Base-by-base conservation (phyloP, 495 filamentous ascomycete genomes). In the Xylaria sp. region DNA sequence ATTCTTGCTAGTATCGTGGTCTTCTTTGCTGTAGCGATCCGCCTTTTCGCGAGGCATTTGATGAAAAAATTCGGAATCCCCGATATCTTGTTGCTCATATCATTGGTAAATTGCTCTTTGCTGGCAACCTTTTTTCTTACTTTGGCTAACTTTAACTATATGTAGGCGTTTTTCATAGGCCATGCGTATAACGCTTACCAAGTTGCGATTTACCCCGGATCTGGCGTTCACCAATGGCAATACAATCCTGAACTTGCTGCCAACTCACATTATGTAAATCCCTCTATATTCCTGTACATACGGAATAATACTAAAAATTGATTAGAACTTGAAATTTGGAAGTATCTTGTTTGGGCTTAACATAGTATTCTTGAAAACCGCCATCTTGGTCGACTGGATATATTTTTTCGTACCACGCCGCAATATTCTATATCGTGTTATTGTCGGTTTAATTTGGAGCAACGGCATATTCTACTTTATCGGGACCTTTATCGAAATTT, bases 381-480 rank as follows among this genome's bases (percentile, higher is more conserved):
- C 75, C 2, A 77, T 77, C 21, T 37, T 77, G 1, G 33, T 66
- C 17, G 75, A 77, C 67, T 77, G 73, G 73, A 61, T 57, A 21
- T 64, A 65, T 19, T 69, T 75, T 35, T 71, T 77, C 46, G 73
- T 75, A 0, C 75, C 73, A 29, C 70, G 67, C 5, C 52, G 76
- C 14, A 75, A 80, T 61, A 6, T 72, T 21, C 74, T 80, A 52
- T 74, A 77, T 41, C 80, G 73, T 72, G 59, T 37, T 40, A 74
- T 80, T 46, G 73, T 77, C 24, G 58, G 17, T 1, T 46, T 82
- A 2, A 67, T 82, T 2, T 74, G 72, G 41, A 44, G 73, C 24
- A 77, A 80, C 29, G 66, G 63, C 12, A 57, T 72, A 5, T 76
- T 79, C 64, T 75, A 77, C 29, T 57, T 57, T 0, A 61, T 77